Percentiles rank a stretch among this genome's conserved stretches.
Evolutionary conservation across 176 grass and related monocot genomes (phyloP).

Genomic region (Microstegium vimineum): DNA sequence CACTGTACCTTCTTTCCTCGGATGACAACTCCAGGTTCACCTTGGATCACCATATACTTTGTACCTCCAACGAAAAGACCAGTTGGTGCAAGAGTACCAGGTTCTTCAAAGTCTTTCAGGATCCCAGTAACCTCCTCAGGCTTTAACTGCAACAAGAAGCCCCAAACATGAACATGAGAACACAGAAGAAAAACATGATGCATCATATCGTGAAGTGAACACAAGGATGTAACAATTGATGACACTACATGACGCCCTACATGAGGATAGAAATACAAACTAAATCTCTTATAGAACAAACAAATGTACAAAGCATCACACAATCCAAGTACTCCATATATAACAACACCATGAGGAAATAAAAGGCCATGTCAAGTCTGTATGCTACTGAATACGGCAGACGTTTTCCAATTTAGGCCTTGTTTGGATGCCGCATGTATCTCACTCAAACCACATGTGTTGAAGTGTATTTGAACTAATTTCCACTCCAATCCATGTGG

Average conservation of each 20-base stretch:
- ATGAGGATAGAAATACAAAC: background rate
- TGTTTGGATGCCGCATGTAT: too few species aligned
- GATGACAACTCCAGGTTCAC: slow-evolving; percentile 72
- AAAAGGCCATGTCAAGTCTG: background rate
- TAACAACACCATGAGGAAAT: background rate
- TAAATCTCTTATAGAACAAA: background rate
- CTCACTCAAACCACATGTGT: too few species aligned
- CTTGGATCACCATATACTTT: slow-evolving; percentile 96
- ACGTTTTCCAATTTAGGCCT: background rate
- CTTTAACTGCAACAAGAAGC: slow-evolving; percentile 37
- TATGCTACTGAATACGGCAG: background rate
- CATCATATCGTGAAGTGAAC: background rate
- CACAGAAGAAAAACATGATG: background rate
- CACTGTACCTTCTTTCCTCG: slow-evolving; percentile 78
- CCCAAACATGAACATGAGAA: slow-evolving; percentile 11
- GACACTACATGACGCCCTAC: background rate
- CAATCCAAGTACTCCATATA: background rate
- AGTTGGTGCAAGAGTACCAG: slow-evolving; percentile 70
- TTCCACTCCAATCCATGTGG: too few species aligned
- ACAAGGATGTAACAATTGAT: background rate
- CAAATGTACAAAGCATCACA: background rate
- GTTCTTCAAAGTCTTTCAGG: slow-evolving; percentile 60
- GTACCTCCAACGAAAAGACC: slow-evolving; percentile 65
- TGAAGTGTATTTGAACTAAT: too few species aligned
- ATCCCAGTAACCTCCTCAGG: slow-evolving; percentile 56